Evolutionary conservation across 108 stramenopile genomes (phyloP), one percentile per base, ranked within the genome.

Genomic region (Fistulifera pelliculosa): DNA sequence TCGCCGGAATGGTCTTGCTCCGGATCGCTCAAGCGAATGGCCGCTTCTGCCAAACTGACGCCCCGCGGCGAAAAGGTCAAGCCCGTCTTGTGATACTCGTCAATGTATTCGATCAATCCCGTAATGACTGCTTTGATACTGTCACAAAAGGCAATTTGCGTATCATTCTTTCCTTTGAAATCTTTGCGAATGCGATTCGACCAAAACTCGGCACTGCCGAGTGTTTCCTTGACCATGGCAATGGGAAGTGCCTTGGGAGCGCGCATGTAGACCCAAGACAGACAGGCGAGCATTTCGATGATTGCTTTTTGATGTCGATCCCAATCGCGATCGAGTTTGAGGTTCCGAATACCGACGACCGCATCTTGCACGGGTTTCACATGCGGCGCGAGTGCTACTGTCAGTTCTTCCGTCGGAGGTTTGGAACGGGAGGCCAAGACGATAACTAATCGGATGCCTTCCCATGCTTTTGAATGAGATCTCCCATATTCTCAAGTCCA

Each of bases 131-230:
- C 76, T 66, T 96, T 98, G 64, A 96, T 57, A 14, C 73, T 64
- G 61, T 98, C 94, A 58, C 94, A 95, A 56, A 93, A 98, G 23
- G 57, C 83, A 43, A 88, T 66, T 27, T 96, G 95, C 27, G 72
- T 64, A 11, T 85, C 78, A 27, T 74, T 76, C 45, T 94, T 93
- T 47, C 69, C 74, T 59, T 87, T 89, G 77, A 85, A 93, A 56
- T 94, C 85, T 69, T 93, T 90, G 27, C 97, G 71, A 59, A 98
- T 87, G 52, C 91, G 89, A 76, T 98, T 98, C 41, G 87, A 79
- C 93, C 93, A 96, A 70, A 90, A 96, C 47, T 96, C 95, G n/a
- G 79, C 69, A 11, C 82, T 81, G 11, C 89, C 95, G 55, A 94
- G 58, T 16, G 81, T 81, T 35, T 93, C 91, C 51, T 85, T 85